phyloP scores from a whole-genome alignment of 129 eudicot species.

The Lonicera japonica region DNA sequence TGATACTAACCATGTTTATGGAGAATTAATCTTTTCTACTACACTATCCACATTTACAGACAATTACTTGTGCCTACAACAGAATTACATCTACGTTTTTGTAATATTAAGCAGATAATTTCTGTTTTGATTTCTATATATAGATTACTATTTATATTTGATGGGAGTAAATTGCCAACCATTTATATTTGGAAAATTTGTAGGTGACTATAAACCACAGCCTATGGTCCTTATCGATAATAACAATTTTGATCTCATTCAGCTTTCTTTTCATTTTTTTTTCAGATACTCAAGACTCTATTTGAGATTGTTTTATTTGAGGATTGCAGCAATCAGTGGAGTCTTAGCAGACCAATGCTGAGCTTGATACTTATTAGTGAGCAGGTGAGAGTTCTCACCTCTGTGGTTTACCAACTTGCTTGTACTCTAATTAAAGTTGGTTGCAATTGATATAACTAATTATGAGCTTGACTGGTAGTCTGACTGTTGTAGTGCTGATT shows the following conservation, averaged over 20 bases:
- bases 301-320: slow-evolving; percentile 92
- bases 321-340: slow-evolving; percentile 82
- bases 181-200: no score
- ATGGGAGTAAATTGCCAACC: no score
- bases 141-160: no score
- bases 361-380: slow-evolving; percentile 84
- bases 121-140: no score
- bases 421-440: background rate
- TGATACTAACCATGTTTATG: no score
- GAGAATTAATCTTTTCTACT: no score
- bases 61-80: background rate
- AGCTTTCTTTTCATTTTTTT: background rate
- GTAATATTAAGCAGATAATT: background rate
- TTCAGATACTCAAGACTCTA: slow-evolving; percentile 81
- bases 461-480: background rate
- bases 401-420: background rate
- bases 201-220: no score
- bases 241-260: slow-evolving; percentile 2
- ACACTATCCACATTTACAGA: no score
- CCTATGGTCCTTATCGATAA: no score
- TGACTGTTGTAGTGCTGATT: background rate
- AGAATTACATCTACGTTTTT: background rate
- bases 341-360: slow-evolving; percentile 90
- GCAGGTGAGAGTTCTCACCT: slow-evolving; percentile 41
- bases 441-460: background rate